A percentile compares a stretch with the other conserved stretches of the same genome.
These are phyloP conservation scores for Aspergillus avenaceus DNA, from an alignment of 495 filamentous ascomycete genomes.

Conservation along the genomic window DNA sequence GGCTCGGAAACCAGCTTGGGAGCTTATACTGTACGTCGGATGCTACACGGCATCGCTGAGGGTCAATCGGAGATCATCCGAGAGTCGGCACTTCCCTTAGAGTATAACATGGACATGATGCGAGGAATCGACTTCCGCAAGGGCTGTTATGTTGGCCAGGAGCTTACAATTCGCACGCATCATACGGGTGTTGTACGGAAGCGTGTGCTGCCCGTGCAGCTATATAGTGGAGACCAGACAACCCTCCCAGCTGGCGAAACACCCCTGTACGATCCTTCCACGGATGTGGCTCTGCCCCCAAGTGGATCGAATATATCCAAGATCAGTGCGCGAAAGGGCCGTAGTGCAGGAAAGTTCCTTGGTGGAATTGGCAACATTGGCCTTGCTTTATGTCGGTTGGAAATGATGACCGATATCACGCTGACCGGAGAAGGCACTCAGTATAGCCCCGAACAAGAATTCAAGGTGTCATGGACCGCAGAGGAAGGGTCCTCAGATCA, in stretches of 20 bases:
- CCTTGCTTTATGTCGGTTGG: constrained; percentile 80
- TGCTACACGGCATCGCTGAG: constrained; percentile 76
- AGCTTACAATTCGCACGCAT: constrained; percentile 89
- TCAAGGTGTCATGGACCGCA: constrained; percentile 46
- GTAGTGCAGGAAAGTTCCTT: constrained; percentile 75
- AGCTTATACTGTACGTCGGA: constrained; percentile 65
- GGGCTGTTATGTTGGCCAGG: constrained; percentile 95
- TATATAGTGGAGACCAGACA: constrained; percentile 52
- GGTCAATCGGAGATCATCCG: constrained; percentile 71
- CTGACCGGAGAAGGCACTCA: constrained; percentile 58
- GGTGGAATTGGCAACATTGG: constrained; percentile 77
- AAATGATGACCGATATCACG: constrained; percentile 76
- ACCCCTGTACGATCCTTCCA: constrained; percentile 50
- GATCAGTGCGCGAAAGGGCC: constrained; percentile 48
- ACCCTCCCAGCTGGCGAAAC: constrained; percentile 30
- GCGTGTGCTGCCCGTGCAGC: constrained; percentile 74
- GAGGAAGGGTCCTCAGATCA: constrained; percentile 42
- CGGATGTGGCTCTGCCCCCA: constrained; percentile 22
- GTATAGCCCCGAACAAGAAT: constrained; percentile 50
- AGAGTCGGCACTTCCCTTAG: constrained; percentile 69
- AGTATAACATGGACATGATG: constrained; percentile 81
- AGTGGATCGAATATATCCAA: constrained; percentile 42
- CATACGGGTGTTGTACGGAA: constrained; percentile 92
- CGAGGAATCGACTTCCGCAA: constrained; percentile 86
- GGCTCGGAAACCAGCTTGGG: constrained; percentile 32